Evolutionary conservation across 2,329 filamentous ascomycete species (phyloP).

Genomic region (Leptographium procerum): DNA sequence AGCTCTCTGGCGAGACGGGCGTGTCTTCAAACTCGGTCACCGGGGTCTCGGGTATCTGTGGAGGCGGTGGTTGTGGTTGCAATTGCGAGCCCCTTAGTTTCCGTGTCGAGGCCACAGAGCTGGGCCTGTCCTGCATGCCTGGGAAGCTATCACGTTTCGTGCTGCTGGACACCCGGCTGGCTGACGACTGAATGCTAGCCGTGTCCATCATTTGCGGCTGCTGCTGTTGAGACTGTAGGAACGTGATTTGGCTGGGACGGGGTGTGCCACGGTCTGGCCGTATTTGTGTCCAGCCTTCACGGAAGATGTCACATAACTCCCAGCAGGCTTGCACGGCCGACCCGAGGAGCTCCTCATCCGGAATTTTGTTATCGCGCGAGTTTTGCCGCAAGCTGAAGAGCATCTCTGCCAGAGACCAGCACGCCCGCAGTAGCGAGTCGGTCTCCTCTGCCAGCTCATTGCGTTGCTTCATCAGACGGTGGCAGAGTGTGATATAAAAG

Average conservation of each 20-base stretch:
- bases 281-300: slow-evolving; percentile 82
- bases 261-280: slow-evolving; percentile 79
- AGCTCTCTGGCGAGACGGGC: slow-evolving; percentile 68
- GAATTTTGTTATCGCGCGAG: slow-evolving; percentile 56
- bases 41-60: slow-evolving; percentile 68
- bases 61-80: slow-evolving; percentile 31
- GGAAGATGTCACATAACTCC: slow-evolving; percentile 88
- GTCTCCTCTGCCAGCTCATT: slow-evolving; percentile 69
- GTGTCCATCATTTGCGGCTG: neutral
- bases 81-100: slow-evolving; percentile 21
- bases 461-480: slow-evolving; percentile 91
- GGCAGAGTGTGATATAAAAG: slow-evolving; percentile 88
- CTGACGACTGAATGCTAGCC: neutral
- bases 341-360: slow-evolving; percentile 74
- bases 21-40: slow-evolving; percentile 94
- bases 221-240: slow-evolving; percentile 30
- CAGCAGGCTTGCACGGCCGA: slow-evolving; percentile 89
- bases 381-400: slow-evolving; percentile 83
- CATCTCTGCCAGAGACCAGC: slow-evolving; percentile 87
- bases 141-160: slow-evolving; percentile 44
- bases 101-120: slow-evolving; percentile 7
- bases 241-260: slow-evolving; percentile 65
- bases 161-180: neutral
- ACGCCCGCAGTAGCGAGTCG: slow-evolving; percentile 71
- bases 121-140: slow-evolving; percentile 26